These are phyloP conservation scores for Xylariaceae sp. DNA, from an alignment of 2,329 filamentous ascomycete species.

Conservation along the genomic window DNA sequence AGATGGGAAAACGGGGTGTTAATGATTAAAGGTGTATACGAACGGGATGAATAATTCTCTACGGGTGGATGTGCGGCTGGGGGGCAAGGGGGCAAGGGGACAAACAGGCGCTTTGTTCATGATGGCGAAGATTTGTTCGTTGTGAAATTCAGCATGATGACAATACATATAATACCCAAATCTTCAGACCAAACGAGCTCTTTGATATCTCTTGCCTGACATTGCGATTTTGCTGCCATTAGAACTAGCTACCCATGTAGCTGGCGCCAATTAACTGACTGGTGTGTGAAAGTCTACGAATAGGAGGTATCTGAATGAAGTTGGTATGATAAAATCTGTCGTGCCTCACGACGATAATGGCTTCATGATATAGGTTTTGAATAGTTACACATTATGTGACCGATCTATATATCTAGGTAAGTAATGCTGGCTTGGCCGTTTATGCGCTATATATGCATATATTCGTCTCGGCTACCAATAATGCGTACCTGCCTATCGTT, in stretches of 20 bases:
- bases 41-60: slow-evolving; percentile 8
- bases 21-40: slow-evolving; percentile 14
- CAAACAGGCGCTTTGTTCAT: slow-evolving; percentile 12
- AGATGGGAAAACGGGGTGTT: background rate
- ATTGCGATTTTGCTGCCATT: background rate
- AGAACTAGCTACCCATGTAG: background rate
- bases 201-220: background rate
- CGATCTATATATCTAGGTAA: no score
- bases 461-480: no score
- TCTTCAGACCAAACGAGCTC: background rate
- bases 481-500: no score
- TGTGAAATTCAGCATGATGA: slow-evolving; percentile 9
- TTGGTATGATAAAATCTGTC: no score
- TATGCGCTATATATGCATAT: no score
- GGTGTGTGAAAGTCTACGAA: no score
- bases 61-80: background rate
- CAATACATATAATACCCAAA: slow-evolving; percentile 18
- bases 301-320: no score
- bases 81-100: background rate
- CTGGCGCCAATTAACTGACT: no score
- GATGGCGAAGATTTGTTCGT: slow-evolving; percentile 13
- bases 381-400: no score
- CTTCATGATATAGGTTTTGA: no score
- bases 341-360: no score
- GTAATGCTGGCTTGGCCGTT: no score